Percentiles rank a stretch among this genome's conserved stretches.
phyloP scores from a whole-genome alignment of 148 eudicot species.

The Diospyros kaki region DNA sequence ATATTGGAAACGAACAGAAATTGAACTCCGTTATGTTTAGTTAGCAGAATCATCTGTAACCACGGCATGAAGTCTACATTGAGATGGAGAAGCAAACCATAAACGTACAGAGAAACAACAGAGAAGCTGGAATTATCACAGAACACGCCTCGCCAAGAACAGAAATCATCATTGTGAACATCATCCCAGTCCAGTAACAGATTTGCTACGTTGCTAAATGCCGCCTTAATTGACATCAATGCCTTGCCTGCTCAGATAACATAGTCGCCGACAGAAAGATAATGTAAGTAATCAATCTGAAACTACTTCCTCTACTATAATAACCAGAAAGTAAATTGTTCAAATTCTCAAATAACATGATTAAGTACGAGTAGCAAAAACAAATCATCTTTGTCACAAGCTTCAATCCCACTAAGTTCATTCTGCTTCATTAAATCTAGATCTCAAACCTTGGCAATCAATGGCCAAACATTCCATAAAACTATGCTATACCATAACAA shows the following conservation, averaged over 20 bases:
- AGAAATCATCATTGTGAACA: constrained; percentile 43
- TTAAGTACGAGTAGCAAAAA: no score
- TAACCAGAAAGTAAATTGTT: neutral
- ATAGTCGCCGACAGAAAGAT: neutral
- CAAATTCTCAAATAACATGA: no score
- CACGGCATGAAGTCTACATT: neutral
- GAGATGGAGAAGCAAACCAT: no score
- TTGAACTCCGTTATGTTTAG: no score
- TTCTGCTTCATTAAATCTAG: no score
- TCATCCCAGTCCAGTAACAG: constrained; percentile 65
- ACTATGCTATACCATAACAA: no score
- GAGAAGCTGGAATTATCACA: constrained; percentile 47
- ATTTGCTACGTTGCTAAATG: constrained; percentile 55
- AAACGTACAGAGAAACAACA: constrained; percentile 54
- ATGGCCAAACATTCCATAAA: no score
- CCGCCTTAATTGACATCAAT: constrained; percentile 52
- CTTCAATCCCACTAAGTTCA: no score
- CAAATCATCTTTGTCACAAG: no score
- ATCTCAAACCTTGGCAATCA: no score
- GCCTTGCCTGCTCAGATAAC: constrained; percentile 40
- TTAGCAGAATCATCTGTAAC: neutral
- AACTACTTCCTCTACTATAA: neutral
- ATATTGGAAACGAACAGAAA: neutral
- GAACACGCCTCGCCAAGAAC: constrained; percentile 60
- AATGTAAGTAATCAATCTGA: no score